Evolutionary conservation across 2,329 filamentous ascomycete genomes (phyloP).

Genomic region (Pseudonectria foliicola): DNA sequence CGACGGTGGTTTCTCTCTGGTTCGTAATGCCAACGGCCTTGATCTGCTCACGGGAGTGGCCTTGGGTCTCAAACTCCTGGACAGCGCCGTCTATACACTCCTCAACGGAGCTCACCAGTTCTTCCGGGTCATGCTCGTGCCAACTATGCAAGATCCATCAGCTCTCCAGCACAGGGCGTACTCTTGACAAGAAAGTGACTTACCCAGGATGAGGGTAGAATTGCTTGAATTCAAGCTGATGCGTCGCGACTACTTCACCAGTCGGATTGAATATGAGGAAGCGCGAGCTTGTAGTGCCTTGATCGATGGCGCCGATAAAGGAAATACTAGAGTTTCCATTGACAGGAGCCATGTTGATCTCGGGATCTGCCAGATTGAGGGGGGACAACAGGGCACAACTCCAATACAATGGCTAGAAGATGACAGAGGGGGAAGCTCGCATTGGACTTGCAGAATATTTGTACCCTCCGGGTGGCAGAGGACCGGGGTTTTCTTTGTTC

Average conservation of each 20-base stretch:
- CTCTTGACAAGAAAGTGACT: slow-evolving; percentile 17
- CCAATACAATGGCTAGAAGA: background rate
- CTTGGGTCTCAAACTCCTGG: slow-evolving; percentile 58
- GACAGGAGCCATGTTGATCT: slow-evolving; percentile 26
- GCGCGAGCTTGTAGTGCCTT: slow-evolving; percentile 70
- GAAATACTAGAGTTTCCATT: slow-evolving; percentile 17
- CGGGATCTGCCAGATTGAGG: slow-evolving; percentile 14
- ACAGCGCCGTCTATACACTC: slow-evolving; percentile 70
- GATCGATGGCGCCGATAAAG: slow-evolving; percentile 73
- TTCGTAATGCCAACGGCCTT: slow-evolving; percentile 74
- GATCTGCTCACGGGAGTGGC: slow-evolving; percentile 61
- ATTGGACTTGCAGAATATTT: slow-evolving; percentile 8
- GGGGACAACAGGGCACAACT: slow-evolving; percentile 1
- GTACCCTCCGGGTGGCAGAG: slow-evolving; percentile 5
- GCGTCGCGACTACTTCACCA: slow-evolving; percentile 62
- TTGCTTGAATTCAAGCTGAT: slow-evolving; percentile 71
- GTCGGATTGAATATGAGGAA: slow-evolving; percentile 71
- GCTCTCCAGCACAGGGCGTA: background rate
- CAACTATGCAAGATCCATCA: slow-evolving; percentile 43
- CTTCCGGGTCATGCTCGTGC: slow-evolving; percentile 77
- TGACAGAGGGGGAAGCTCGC: too few species aligned
- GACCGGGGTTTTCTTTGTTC: slow-evolving; percentile 3
- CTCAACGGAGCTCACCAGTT: slow-evolving; percentile 65
- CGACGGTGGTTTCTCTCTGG: slow-evolving; percentile 74
- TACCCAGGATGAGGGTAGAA: slow-evolving; percentile 70